phyloP scores from a whole-genome alignment of 2,329 filamentous ascomycete species.

The Alternaria gaisen region DNA sequence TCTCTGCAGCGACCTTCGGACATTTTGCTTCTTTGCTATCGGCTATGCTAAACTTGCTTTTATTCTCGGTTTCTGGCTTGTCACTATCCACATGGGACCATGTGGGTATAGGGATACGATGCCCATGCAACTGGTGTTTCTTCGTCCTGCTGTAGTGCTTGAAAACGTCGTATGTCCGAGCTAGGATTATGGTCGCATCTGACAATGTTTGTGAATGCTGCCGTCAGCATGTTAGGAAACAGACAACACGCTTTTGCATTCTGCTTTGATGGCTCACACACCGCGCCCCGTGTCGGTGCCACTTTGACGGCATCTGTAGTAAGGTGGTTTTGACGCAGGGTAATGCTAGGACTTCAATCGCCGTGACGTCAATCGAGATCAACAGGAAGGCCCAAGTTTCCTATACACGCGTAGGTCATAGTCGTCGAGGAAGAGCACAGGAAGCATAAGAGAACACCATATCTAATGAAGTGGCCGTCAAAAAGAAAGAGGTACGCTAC shows the following conservation, averaged over 20 bases:
- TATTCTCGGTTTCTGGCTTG: neutral
- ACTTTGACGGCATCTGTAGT: neutral
- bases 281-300: neutral
- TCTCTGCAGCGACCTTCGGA: neutral
- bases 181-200: neutral
- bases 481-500: neutral
- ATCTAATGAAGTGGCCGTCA: neutral
- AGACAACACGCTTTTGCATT: neutral
- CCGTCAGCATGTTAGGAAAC: neutral
- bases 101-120: neutral
- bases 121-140: neutral
- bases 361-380: neutral
- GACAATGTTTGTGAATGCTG: neutral
- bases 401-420: neutral
- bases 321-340: neutral
- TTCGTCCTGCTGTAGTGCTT: neutral
- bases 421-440: neutral
- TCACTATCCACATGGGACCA: neutral
- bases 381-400: neutral
- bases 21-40: slow-evolving; percentile 11
- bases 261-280: neutral
- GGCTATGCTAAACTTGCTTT: neutral
- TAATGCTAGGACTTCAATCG: neutral
- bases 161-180: neutral
- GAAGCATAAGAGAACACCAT: neutral